These are phyloP conservation scores for Penicillium cataractarum DNA, from an alignment of 495 filamentous ascomycete species.

Conservation along the genomic window DNA sequence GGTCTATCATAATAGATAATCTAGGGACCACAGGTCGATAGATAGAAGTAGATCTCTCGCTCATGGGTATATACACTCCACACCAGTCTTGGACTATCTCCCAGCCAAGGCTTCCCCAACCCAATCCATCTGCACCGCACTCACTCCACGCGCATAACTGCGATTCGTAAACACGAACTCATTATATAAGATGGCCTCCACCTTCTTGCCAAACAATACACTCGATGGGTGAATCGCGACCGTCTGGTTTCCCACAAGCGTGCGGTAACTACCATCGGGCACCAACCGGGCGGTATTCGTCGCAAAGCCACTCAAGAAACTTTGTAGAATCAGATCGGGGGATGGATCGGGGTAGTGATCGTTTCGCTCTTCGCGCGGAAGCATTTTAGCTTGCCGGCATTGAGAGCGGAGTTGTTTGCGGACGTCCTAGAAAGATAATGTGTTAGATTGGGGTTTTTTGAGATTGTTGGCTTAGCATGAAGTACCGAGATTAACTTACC, in stretches of 20 bases:
- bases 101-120: conserved; percentile 67
- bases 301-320: conserved; percentile 80
- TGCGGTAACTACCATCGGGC: conserved; percentile 85
- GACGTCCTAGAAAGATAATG: conserved; percentile 62
- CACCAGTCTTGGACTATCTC: background rate
- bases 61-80: conserved; percentile 19
- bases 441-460: conserved; percentile 11
- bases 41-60: background rate
- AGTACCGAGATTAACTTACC: conserved; percentile 48
- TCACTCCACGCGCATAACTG: conserved; percentile 89
- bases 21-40: background rate
- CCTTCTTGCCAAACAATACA: conserved; percentile 81
- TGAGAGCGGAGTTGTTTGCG: conserved; percentile 81
- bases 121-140: conserved; percentile 86
- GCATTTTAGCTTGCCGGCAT: conserved; percentile 52
- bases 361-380: conserved; percentile 25
- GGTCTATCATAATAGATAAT: background rate
- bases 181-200: conserved; percentile 93
- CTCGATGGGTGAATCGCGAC: conserved; percentile 91
- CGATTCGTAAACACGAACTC: conserved; percentile 95
- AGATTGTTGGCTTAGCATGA: background rate
- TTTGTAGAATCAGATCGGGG: conserved; percentile 65
- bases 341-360: conserved; percentile 32
- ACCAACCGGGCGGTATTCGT: conserved; percentile 81
- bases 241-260: conserved; percentile 77